These are phyloP conservation scores for Aspergillus intermedius DNA, from an alignment of 2,329 filamentous ascomycete species.

Conservation along the genomic window DNA sequence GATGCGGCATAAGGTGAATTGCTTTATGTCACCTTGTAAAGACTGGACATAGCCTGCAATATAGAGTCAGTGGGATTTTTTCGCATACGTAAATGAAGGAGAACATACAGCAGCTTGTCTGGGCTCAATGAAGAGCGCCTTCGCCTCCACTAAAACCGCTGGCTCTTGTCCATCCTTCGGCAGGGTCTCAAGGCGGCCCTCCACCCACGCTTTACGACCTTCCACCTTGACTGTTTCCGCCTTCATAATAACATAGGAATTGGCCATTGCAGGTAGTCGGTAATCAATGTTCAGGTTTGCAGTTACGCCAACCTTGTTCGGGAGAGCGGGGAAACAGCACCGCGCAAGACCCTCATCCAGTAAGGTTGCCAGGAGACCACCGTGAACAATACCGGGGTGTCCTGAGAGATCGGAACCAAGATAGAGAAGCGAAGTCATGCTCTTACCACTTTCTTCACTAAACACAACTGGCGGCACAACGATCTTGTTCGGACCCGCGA, in stretches of 20 bases:
- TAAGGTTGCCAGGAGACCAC: conserved; percentile 83
- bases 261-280: conserved; percentile 68
- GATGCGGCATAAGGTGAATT: background rate
- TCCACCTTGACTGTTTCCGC: conserved; percentile 80
- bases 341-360: conserved; percentile 83
- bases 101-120: conserved; percentile 66
- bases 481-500: conserved; percentile 68
- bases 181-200: conserved; percentile 77
- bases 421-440: conserved; percentile 66
- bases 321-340: conserved; percentile 81
- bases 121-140: conserved; percentile 82
- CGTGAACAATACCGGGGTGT: conserved; percentile 85
- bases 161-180: conserved; percentile 57
- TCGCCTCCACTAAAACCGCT: conserved; percentile 69
- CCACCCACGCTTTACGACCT: conserved; percentile 90
- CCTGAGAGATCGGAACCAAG: conserved; percentile 77
- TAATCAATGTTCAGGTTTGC: conserved; percentile 81
- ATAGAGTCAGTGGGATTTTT: conserved; percentile 1
- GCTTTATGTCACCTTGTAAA: conserved; percentile 19
- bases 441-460: conserved; percentile 62
- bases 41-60: conserved; percentile 15
- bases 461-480: conserved; percentile 76
- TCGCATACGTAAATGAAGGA: background rate
- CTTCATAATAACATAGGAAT: conserved; percentile 67
- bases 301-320: conserved; percentile 74